Conservation (phyloP, 805 yeast genomes). For the Candida awuae region DNA sequence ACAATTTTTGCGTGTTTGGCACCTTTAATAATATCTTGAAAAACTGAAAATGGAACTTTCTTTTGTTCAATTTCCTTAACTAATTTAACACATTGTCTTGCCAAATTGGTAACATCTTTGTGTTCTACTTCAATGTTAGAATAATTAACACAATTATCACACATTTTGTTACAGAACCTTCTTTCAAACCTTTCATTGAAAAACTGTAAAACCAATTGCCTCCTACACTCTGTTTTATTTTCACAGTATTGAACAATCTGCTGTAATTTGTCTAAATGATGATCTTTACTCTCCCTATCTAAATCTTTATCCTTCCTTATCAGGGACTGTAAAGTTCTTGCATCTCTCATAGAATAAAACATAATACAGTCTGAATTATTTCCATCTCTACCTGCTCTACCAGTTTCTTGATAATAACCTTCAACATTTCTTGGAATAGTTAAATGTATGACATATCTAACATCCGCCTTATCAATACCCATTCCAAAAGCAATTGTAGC, state of each 20-base stretch:
- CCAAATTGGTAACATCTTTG: constrained; percentile 61
- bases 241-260: constrained; percentile 91
- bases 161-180: constrained; percentile 54
- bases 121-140: constrained; percentile 35
- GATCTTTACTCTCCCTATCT: constrained; percentile 56
- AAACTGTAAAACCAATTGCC: constrained; percentile 81
- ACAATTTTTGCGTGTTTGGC: constrained; percentile 54
- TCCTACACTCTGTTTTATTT: constrained; percentile 80
- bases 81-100: constrained; percentile 51
- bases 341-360: constrained; percentile 76
- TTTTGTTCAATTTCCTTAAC: constrained; percentile 48
- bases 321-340: constrained; percentile 63
- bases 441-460: constrained; percentile 81
- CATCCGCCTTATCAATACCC: constrained; percentile 98
- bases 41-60: constrained; percentile 67
- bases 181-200: constrained; percentile 79
- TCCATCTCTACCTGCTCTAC: constrained; percentile 98
- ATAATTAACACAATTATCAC: constrained; percentile 74
- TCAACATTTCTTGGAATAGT: constrained; percentile 86
- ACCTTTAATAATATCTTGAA: constrained; percentile 80
- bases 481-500: constrained; percentile 98
- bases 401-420: constrained; percentile 97
- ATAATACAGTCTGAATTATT: constrained; percentile 70
- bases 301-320: constrained; percentile 70
- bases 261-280: constrained; percentile 65